phyloP scores from a whole-genome alignment of 129 eudicot genomes.

The Artemisia annua region DNA sequence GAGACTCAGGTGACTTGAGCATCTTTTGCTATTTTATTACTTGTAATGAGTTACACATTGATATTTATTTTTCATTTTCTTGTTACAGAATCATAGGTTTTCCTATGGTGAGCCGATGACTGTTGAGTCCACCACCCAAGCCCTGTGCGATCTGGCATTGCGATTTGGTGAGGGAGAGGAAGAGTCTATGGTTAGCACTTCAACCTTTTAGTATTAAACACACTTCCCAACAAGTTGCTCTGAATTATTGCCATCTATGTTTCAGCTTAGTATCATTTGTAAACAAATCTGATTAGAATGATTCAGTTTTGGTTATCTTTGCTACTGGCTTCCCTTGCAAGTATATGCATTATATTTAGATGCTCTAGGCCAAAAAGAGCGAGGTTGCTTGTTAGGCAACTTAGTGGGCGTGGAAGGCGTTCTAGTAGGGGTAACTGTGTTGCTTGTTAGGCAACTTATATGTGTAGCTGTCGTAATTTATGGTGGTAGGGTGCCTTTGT shows the following conservation, averaged over 20 bases:
- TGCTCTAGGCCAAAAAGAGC: too few species aligned
- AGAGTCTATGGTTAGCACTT: constrained; percentile 84
- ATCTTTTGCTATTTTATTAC: neutral
- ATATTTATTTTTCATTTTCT: constrained; percentile 1
- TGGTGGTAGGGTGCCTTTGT: too few species aligned
- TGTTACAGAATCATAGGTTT: constrained; percentile 81
- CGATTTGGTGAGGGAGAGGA: constrained; percentile 99
- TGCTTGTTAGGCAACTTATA: too few species aligned
- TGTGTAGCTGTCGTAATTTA: too few species aligned
- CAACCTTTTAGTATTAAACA: neutral
- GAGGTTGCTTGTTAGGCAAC: too few species aligned
- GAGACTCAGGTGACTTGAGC: constrained; percentile 74
- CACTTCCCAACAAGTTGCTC: neutral
- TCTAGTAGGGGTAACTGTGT: too few species aligned
- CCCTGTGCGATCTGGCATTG: constrained; percentile 89
- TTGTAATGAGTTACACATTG: neutral
- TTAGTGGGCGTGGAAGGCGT: too few species aligned
- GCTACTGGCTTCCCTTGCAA: neutral
- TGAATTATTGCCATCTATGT: neutral
- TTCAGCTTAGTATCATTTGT: neutral
- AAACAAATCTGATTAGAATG: neutral
- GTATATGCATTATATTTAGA: too few species aligned
- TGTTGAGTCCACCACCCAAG: constrained; percentile 97
- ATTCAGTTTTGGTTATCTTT: neutral
- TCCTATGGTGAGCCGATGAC: constrained; percentile 99